These are phyloP conservation scores for Tolypocladium cylindrosporum DNA, from an alignment of 2,329 filamentous ascomycete species.

Conservation along the genomic window DNA sequence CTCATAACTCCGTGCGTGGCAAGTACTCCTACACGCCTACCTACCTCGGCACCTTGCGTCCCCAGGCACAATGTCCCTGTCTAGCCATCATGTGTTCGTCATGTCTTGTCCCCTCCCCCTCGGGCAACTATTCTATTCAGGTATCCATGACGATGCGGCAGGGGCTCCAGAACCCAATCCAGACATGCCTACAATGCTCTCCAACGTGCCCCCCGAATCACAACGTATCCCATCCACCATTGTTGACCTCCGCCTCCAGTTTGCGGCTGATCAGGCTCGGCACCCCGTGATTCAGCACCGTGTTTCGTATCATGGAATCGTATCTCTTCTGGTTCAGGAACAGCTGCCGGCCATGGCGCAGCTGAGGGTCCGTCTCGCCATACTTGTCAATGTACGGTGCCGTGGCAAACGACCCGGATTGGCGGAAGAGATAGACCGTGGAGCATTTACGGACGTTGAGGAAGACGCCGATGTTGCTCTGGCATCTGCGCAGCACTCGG, in stretches of 20 bases:
- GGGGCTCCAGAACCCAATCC: background rate
- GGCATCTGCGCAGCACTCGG: constrained; percentile 50
- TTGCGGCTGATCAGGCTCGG: constrained; percentile 84
- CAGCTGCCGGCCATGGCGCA: constrained; percentile 78
- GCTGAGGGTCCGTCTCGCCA: constrained; percentile 87
- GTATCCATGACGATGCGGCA: background rate
- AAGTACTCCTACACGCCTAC: background rate
- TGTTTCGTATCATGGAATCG: constrained; percentile 73
- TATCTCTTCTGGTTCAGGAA: constrained; percentile 92
- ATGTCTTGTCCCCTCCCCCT: background rate
- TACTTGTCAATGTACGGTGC: constrained; percentile 95
- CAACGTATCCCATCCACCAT: constrained; percentile 85
- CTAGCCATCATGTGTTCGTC: background rate
- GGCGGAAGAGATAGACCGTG: constrained; percentile 74
- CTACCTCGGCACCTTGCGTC: background rate
- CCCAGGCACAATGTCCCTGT: background rate
- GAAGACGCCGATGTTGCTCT: constrained; percentile 83
- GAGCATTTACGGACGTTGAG: constrained; percentile 96
- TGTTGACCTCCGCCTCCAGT: constrained; percentile 92
- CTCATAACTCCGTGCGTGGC: background rate
- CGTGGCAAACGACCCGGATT: constrained; percentile 71
- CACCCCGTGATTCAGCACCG: constrained; percentile 80
- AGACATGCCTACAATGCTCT: background rate
- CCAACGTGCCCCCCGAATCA: constrained; percentile 6
- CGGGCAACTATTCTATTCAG: background rate